A percentile compares a stretch with the other conserved stretches of the same genome.
Conservation (phyloP, 257 asterid genomes). For the Apocynum venetum region DNA sequence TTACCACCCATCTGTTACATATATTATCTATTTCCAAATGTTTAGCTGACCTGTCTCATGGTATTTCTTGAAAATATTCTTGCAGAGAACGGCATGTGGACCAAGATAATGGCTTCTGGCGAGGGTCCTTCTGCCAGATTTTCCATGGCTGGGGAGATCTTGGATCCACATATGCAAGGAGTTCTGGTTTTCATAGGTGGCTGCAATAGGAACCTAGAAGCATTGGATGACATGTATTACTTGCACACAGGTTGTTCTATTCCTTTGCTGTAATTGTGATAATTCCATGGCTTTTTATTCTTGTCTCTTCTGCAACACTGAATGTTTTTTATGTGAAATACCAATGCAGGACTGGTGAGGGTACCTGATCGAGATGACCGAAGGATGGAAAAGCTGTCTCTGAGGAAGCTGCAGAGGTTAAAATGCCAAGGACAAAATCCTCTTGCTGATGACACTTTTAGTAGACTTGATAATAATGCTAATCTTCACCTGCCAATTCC, state of each 20-base stretch:
- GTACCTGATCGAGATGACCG: slow-evolving; percentile 64
- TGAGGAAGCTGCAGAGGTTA: slow-evolving; percentile 86
- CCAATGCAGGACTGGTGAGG: slow-evolving; percentile 52
- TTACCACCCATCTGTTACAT: not conserved
- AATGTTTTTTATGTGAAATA: slow-evolving; percentile 4
- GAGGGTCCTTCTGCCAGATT: slow-evolving; percentile 91
- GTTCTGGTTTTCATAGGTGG: slow-evolving; percentile 87
- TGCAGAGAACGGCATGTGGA: slow-evolving; percentile 81
- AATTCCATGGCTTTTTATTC: slow-evolving; percentile 16
- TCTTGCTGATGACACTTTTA: slow-evolving; percentile 17
- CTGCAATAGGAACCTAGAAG: slow-evolving; percentile 92
- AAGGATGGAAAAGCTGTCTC: slow-evolving; percentile 69
- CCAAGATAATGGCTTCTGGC: slow-evolving; percentile 56
- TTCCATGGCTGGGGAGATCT: slow-evolving; percentile 88
- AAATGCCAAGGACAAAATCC: slow-evolving; percentile 67
- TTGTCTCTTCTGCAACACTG: not conserved
- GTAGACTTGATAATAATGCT: slow-evolving; percentile 39
- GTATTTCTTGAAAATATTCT: slow-evolving; percentile 15
- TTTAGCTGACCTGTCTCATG: not conserved
- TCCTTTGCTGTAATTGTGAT: not conserved
- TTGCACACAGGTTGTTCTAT: slow-evolving; percentile 70
- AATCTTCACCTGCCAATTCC: slow-evolving; percentile 58
- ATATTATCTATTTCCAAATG: not conserved
- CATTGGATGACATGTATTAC: slow-evolving; percentile 82
- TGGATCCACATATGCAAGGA: slow-evolving; percentile 87